These are phyloP conservation scores for Dictyostelium brefeldianum DNA, from an alignment of 78 protist species.

Conservation along the genomic window DNA sequence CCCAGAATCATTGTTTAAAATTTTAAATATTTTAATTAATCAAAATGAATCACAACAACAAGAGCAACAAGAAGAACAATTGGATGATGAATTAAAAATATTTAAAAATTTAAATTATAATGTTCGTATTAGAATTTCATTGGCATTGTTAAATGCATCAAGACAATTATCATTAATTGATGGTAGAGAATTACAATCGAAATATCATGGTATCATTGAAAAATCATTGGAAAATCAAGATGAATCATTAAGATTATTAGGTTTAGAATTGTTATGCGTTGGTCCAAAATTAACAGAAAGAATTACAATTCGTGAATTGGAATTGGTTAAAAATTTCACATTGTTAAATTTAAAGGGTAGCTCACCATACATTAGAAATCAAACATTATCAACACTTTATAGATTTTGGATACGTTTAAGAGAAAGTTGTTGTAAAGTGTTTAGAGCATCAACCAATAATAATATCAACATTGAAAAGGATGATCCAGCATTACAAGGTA, in stretches of 20 bases:
- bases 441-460: conserved; percentile 36
- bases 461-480: conserved; percentile 11
- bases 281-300: conserved; percentile 75
- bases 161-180: conserved; percentile 51
- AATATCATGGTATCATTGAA: conserved; percentile 15
- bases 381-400: conserved; percentile 29
- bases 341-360: conserved; percentile 45
- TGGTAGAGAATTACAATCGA: background rate
- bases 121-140: conserved; percentile 37
- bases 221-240: conserved; percentile 59
- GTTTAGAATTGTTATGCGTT: conserved; percentile 67
- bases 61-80: background rate
- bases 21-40: conserved; percentile 23
- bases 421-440: conserved; percentile 56
- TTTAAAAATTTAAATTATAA: conserved; percentile 43
- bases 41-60: background rate
- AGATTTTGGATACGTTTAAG: conserved; percentile 66
- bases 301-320: conserved; percentile 39
- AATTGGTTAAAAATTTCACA: conserved; percentile 36
- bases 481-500: background rate
- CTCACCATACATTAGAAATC: conserved; percentile 72
- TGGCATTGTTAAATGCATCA: conserved; percentile 45
- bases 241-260: conserved; percentile 59
- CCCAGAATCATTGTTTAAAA: conserved; percentile 64
- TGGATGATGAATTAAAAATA: background rate